phyloP scores from a whole-genome alignment of 805 yeast genomes.

The Hermanozyma aechmeae region DNA sequence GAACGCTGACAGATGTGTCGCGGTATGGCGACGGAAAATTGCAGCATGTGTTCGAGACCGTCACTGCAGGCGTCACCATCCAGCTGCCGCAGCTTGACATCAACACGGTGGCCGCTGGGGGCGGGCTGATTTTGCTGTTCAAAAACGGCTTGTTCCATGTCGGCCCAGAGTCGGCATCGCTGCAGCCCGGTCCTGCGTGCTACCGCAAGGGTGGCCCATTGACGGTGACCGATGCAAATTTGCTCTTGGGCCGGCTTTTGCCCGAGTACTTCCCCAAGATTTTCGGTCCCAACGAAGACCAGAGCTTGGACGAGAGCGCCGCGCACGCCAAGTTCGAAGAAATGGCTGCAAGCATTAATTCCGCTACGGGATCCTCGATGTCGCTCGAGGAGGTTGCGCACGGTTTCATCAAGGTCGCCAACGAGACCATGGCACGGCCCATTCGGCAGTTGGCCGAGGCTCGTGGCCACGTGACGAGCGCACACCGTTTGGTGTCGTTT shows the following conservation, averaged over 20 bases:
- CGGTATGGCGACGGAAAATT: slow-evolving; percentile 35
- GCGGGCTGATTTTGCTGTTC: neutral
- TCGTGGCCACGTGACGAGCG: slow-evolving; percentile 9
- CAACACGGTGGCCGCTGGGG: slow-evolving; percentile 1
- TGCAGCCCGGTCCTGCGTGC: slow-evolving; percentile 1
- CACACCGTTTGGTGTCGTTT: slow-evolving; percentile 10
- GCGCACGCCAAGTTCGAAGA: neutral
- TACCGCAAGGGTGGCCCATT: slow-evolving; percentile 1
- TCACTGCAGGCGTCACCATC: slow-evolving; percentile 75
- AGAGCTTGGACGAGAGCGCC: neutral
- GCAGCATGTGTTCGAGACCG: slow-evolving; percentile 49
- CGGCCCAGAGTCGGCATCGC: neutral
- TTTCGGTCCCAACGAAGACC: slow-evolving; percentile 1
- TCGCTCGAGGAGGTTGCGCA: slow-evolving; percentile 10
- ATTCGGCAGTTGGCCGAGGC: slow-evolving; percentile 12
- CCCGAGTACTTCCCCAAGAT: slow-evolving; percentile 1
- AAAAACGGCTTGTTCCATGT: neutral
- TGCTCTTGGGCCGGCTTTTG: neutral
- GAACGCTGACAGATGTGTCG: slow-evolving; percentile 81
- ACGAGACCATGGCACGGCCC: slow-evolving; percentile 13
- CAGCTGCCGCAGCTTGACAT: slow-evolving; percentile 35
- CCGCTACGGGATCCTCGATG: no score
- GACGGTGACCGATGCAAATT: slow-evolving; percentile 1
- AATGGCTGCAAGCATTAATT: neutral
- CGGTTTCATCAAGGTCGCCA: slow-evolving; percentile 12